Evolutionary conservation across 257 asterid genomes (phyloP), one percentile per base, ranked within the genome.

Genomic region (Rubia yunnanensis): DNA sequence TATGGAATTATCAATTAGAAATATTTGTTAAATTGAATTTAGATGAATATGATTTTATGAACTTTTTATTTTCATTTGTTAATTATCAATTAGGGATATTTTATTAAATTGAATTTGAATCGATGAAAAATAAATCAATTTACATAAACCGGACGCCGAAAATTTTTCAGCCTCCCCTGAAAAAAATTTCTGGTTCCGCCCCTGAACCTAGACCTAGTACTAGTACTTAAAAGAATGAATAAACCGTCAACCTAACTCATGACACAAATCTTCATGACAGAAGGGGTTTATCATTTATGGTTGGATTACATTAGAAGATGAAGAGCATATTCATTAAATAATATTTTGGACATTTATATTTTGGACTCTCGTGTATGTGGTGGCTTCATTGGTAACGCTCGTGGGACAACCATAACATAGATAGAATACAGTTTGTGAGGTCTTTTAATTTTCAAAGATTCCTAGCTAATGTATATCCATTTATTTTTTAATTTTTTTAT

Each of bases 401-500:
- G 54, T 36, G 63, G 35, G 41, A 67, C 55, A 18, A 38, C 26
- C 11, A 24, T 36, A 39, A 15, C 50, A 44, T 44, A 44, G 17
- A 44, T 44, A n/a, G n/a, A n/a, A n/a, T 44, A 44, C 5, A 15
- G 52, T 15, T 50, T n/a, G 10, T 20, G 13, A n/a, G 15, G 65
- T 35, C n/a, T 34, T 30, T 63, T 39, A 41, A 38, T 41, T 26
- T 27, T 39, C 56, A 28, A 64, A 28, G 68, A 46, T 64, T 64
- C 59, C 10, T 17, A 23, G 15, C n/a, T 27, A 39, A 10, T 39
- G 48, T 39, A 8, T 44, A 20, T 26, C 27, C 15, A 7, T 64
- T 27, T 44, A 10, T 10, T 23, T 23, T 64, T 46, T 64, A n/a
- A n/a, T n/a, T n/a, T n/a, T n/a, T 57, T 55, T 11, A 10, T 11